phyloP scores from a whole-genome alignment of 1,284 basidiomycete genomes.

The Tilletia setariae region DNA sequence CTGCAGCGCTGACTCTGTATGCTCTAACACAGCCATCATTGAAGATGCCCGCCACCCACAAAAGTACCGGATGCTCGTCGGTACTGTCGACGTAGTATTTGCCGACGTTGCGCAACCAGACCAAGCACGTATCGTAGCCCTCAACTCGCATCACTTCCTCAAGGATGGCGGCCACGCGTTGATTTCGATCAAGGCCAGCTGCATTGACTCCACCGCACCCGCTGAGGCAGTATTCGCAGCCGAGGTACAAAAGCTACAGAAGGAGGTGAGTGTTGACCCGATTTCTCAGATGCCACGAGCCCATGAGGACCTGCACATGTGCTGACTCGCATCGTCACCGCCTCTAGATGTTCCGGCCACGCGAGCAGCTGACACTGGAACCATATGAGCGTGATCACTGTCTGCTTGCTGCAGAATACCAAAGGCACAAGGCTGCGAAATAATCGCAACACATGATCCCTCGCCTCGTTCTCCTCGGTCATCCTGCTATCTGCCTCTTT shows the following conservation, averaged over 20 bases:
- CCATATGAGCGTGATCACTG: constrained; percentile 55
- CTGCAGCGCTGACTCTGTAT: constrained; percentile 15
- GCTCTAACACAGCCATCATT: constrained; percentile 69
- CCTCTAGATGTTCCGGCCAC: constrained; percentile 72
- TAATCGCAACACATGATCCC: not conserved
- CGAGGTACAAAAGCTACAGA: constrained; percentile 81
- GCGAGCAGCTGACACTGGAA: constrained; percentile 78
- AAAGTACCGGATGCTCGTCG: constrained; percentile 53
- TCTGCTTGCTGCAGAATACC: constrained; percentile 53
- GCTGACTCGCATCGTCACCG: constrained; percentile 16
- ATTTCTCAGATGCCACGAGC: constrained; percentile 15
- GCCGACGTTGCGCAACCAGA: constrained; percentile 98
- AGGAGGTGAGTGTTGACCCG: constrained; percentile 54
- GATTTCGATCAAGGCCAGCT: constrained; percentile 99
- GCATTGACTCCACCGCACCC: constrained; percentile 91
- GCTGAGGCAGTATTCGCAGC: constrained; percentile 85
- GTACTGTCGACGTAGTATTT: constrained; percentile 61
- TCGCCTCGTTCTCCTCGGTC: not conserved
- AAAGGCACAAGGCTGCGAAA: constrained; percentile 29
- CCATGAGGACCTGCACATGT: constrained; percentile 14
- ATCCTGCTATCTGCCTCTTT: not conserved
- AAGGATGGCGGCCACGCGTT: constrained; percentile 89
- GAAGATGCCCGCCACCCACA: constrained; percentile 88
- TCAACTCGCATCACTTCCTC: constrained; percentile 93
- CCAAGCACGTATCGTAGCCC: constrained; percentile 75